Evolutionary conservation across 345 rosid species (phyloP), one percentile per base, ranked within the genome.

Genomic region (Linum usitatissimum): DNA sequence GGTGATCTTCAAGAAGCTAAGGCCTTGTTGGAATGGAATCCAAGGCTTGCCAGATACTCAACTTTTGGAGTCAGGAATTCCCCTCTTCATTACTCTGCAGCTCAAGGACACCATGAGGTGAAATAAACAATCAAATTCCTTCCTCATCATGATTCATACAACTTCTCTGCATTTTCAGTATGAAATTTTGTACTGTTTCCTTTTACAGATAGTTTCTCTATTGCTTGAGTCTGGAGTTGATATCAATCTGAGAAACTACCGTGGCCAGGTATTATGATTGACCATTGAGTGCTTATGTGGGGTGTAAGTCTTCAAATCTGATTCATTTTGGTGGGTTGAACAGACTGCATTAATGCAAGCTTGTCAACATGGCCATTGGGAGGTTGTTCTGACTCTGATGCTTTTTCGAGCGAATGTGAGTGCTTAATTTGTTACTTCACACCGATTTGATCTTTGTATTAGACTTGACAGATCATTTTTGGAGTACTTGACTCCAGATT

Each of bases 281-380:
- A 6, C 40, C 30, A 18, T 28, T 55, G 34, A 40, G 56, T 18
- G 13, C 15, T 1, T 7, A 8, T n/a, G 10, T 53, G 30, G 59
- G 18, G n/a, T 8, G 6, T 36, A 23, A 18, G 19, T 14, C 9
- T 66, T 49, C 28, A 17, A 48, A 3, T 63, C 6, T 34, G 48
- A 21, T 63, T 48, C 45, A 19, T 20, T 45, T 45, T 45, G 13
- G 51, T 34, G 57, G 63, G 64, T 30, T 38, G 55, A 66, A 60
- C 85, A 92, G 99, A 93, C 96, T 55, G 96, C 99, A 71, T 75
- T 93, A 85, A 93, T 93, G 96, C 99, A 93, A 84, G 97, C 99
- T 70, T 87, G 99, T 82, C 96, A 93, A 69, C 78, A 90, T 80
- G 97, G 99, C 69, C 96, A 93, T 68, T 93, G 97, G 99, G 96